Base-by-base conservation (phyloP, 441 rosid species). In the Manihot esculenta region DNA sequence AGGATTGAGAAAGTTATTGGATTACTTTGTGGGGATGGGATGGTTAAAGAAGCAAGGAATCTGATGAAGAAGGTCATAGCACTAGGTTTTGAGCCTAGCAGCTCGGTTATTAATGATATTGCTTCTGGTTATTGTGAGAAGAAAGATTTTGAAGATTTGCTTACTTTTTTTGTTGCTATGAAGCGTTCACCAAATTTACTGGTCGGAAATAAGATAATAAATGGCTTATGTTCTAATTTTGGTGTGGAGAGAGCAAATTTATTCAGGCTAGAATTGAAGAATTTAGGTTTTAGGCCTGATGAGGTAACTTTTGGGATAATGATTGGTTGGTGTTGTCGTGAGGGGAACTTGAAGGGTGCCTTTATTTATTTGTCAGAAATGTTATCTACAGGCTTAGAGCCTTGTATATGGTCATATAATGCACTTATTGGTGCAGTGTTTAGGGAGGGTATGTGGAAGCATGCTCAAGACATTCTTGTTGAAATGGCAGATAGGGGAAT, bases 61-160 rank as follows among this genome's bases (percentile, higher is more conserved):
- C 82, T 94, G 42, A 60, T 84, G 51, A 86, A 83, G 81, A 88
- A 86, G 86, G 76, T 81, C 54, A 68, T 65, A 72, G 78, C 77
- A 75, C 77, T 82, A 49, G 89, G 89, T 44, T 84, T 83, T 76
- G 68, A 76, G 75, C 82, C 84, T 57, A 76, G 82, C 73, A 71
- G 72, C 65, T 75, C 66, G 20, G 76, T 82, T 69, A 54, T 84
- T 57, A 78, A 88, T 71, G 81, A 83, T 58, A 86, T 89, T 76
- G 79, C 86, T 56, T 65, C 66, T 75, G 93, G 87, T 26, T 91
- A 89, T 71, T 81, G 85, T 68, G 85, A 87, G 76, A 90, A 89
- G 84, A 85, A 83, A 57, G 92, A 94, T 60, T 91, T 88, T 77
- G 91, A 88, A 66, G 95, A 94, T 83, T 71, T 83, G 68, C 62